Evolutionary conservation across 345 rosid genomes (phyloP), one percentile per base, ranked within the genome.

Genomic region (Lumnitzera racemosa): DNA sequence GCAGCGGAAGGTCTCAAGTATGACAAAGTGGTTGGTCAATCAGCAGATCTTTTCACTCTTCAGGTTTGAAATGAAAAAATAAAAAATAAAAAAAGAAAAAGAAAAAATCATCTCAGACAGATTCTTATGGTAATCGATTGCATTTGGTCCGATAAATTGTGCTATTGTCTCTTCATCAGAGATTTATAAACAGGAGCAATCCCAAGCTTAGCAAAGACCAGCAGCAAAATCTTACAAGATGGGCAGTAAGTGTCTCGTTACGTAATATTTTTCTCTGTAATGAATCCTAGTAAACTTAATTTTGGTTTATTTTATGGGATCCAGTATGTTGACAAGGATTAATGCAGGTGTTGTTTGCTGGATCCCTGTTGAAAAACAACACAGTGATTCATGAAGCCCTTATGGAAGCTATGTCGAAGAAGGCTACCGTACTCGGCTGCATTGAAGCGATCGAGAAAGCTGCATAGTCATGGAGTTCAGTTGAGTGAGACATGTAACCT

Each of bases 21-120:
- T 65, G 96, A 92, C 73, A 92, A 89, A 81, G 96, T 87, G n/a
- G 68, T 89, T 2, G 98, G 96, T 57, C 96, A 92, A 68, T 92
- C 98, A 14, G 98, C 98, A 0, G 98, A 92, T 75, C 90, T 92
- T n/a, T 89, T 92, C 83, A 81, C 82, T 53, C 98, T 92, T 61
- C 98, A 92, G 94, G 96, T 89, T 49, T 41, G 64, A 14, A 65
- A 55, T 20, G 20, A 20, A 20, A 20, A n/a, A n/a, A n/a, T n/a
- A n/a, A n/a, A n/a, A n/a, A n/a, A n/a, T n/a, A n/a, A n/a, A 20
- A 20, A 1, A 20, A 20, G 1, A 20, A 20, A 20, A 20, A 20
- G 1, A 57, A 53, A 53, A 27, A 17, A n/a, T 15, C 55, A 53
- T 2, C 55, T 52, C 25, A 17, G 9, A 52, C 4, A 52, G 24